Evolutionary conservation across 768 basidiomycete genomes (phyloP).

Genomic region (Royoungia palumana): DNA sequence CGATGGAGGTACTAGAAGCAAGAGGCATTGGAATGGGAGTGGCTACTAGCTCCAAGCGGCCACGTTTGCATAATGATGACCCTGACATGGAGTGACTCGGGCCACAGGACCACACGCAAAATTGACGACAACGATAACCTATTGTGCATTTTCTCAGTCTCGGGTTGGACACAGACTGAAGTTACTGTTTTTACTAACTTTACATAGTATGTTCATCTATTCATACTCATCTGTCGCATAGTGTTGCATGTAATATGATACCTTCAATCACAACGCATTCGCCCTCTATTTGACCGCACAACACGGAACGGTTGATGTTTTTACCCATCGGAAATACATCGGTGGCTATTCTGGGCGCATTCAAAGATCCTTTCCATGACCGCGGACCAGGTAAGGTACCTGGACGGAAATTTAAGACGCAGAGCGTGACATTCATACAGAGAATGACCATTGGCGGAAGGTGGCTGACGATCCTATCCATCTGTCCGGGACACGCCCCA

Average conservation of each 20-base stretch:
- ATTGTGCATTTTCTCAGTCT: constrained; percentile 26
- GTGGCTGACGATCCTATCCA: constrained; percentile 25
- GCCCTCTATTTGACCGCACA: constrained; percentile 6
- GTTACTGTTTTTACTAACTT: constrained; percentile 30
- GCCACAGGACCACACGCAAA: constrained; percentile 13
- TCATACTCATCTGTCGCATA: constrained; percentile 33
- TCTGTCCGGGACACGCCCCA: constrained; percentile 25
- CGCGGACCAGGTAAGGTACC: constrained; percentile 21
- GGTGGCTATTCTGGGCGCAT: constrained; percentile 1
- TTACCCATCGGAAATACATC: constrained; percentile 12
- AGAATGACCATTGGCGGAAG: constrained; percentile 21
- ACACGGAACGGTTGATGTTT: constrained; percentile 2
- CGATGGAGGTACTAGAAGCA: constrained; percentile 78
- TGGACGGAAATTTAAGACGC: constrained; percentile 25
- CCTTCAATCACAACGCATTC: constrained; percentile 26
- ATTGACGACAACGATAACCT: constrained; percentile 25
- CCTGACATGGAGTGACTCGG: constrained; percentile 37
- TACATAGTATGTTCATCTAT: constrained; percentile 32
- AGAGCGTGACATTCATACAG: constrained; percentile 13
- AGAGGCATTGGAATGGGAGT: constrained; percentile 64
- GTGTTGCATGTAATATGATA: constrained; percentile 40
- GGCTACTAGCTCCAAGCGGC: constrained; percentile 35
- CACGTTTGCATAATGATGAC: constrained; percentile 52
- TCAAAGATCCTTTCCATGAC: constrained; percentile 11
- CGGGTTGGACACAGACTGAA: constrained; percentile 23